Conservation (phyloP, 2,329 filamentous ascomycete genomes). For the Taxawa tesnikishii region DNA sequence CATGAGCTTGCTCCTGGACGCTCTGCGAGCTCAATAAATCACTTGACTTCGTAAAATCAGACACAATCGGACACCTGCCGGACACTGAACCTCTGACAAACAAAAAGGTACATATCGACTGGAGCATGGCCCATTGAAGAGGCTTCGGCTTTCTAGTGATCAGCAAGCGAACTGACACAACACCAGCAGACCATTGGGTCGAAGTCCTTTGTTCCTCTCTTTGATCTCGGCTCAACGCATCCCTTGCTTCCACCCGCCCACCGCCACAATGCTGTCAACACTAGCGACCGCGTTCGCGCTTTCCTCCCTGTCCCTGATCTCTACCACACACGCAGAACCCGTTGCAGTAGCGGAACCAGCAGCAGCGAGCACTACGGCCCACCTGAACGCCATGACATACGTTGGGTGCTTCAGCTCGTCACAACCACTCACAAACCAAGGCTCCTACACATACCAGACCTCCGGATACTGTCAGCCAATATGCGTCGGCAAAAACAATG, state of each 20-base stretch:
- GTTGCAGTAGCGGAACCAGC: conserved; percentile 3
- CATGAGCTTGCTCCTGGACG: no score
- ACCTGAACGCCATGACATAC: conserved; percentile 11
- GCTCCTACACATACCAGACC: conserved; percentile 39
- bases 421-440: conserved; percentile 34
- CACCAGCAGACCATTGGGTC: no score
- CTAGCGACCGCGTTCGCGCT: background rate
- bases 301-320: background rate
- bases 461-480: conserved; percentile 41
- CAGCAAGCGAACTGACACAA: background rate
- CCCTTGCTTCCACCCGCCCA: background rate
- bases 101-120: no score
- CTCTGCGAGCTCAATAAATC: no score
- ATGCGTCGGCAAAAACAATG: conserved; percentile 31
- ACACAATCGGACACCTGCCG: background rate
- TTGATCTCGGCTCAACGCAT: background rate
- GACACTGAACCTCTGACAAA: background rate
- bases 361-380: conserved; percentile 2
- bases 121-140: no score
- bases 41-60: no score
- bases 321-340: background rate
- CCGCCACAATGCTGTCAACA: background rate
- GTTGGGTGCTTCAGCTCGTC: conserved; percentile 41
- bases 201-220: background rate
- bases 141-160: background rate